phyloP scores from a whole-genome alignment of 345 rosid genomes.

The Euphorbia tirucalli region DNA sequence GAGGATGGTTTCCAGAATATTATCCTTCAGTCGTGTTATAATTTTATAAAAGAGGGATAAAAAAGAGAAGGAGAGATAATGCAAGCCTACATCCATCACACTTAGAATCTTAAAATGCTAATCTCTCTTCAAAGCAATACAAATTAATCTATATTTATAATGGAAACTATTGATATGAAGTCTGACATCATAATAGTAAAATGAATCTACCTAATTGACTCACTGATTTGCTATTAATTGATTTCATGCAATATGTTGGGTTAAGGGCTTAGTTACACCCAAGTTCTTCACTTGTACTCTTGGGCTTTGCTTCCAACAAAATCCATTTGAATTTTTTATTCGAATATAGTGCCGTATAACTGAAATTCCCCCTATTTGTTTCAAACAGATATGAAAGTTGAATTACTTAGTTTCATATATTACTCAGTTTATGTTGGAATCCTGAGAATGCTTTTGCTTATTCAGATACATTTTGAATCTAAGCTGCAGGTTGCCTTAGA shows the following conservation, averaged over 20 bases:
- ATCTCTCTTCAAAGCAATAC: background rate
- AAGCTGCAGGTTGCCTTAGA: slow-evolving; percentile 67
- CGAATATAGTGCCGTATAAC: background rate
- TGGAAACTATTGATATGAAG: background rate
- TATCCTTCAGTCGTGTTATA: background rate
- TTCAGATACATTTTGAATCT: background rate
- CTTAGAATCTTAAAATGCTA: background rate
- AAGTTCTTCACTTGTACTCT: background rate
- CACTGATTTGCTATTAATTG: background rate
- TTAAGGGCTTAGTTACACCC: background rate
- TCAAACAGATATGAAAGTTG: background rate
- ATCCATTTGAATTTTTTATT: background rate
- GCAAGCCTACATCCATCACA: background rate
- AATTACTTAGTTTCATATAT: background rate
- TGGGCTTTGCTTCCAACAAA: background rate
- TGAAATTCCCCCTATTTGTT: background rate
- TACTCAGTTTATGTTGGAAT: background rate
- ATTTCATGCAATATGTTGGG: background rate
- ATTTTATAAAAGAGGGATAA: background rate
- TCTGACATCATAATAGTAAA: background rate
- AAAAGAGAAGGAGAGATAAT: background rate
- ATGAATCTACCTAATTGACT: background rate
- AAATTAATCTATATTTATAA: too few relatives aligned
- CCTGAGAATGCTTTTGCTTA: background rate
- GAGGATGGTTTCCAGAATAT: background rate